These are phyloP conservation scores for Hibiscus syriacus DNA, from an alignment of 345 rosid species.

Conservation along the genomic window DNA sequence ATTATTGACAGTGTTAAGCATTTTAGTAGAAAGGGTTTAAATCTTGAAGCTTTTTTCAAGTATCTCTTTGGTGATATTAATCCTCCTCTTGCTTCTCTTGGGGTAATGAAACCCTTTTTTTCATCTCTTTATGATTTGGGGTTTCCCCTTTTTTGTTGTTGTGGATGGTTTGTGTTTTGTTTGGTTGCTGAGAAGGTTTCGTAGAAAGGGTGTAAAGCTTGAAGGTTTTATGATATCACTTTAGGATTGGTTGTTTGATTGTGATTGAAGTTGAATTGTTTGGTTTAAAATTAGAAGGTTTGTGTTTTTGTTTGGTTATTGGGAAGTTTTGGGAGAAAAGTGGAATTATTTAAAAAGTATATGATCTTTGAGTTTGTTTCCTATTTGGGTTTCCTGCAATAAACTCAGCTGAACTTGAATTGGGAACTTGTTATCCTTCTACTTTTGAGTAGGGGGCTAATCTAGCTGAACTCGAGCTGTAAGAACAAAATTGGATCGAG, in stretches of 20 bases:
- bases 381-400: neutral
- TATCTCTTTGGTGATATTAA: constrained; percentile 46
- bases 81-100: constrained; percentile 40
- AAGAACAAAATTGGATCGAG: no score
- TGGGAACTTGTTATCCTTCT: neutral
- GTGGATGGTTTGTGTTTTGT: no score
- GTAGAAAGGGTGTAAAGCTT: no score
- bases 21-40: constrained; percentile 47
- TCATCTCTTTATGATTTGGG: neutral
- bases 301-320: neutral
- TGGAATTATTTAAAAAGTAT: neutral
- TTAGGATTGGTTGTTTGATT: neutral
- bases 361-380: neutral
- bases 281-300: neutral
- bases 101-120: constrained; percentile 26
- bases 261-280: neutral
- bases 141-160: neutral
- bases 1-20: constrained; percentile 38
- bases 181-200: no score
- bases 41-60: constrained; percentile 61
- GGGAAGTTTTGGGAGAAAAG: neutral
- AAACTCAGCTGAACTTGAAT: neutral
- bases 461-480: neutral
- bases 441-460: neutral
- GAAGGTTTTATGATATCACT: no score